phyloP scores from a whole-genome alignment of 31 red algal genomes.

The Bonnemaisonia californica region DNA sequence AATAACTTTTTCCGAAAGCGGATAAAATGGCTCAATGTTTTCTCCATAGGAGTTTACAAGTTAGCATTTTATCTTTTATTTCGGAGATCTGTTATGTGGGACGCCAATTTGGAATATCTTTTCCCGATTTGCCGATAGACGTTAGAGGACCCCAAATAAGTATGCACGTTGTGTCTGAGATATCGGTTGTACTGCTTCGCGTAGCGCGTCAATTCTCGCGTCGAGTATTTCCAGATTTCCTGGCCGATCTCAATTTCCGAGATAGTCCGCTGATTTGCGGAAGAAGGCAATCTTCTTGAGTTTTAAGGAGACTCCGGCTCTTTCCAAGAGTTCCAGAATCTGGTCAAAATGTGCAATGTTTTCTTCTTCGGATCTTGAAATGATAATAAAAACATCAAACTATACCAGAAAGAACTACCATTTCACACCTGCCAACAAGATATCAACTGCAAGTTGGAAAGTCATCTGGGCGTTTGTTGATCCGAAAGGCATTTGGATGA shows the following conservation, averaged over 20 bases:
- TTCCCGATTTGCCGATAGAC: slow-evolving; percentile 17
- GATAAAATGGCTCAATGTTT: not conserved
- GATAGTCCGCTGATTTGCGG: slow-evolving; percentile 1
- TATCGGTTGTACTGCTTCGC: not conserved
- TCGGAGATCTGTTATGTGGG: not conserved
- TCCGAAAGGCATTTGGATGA: slow-evolving; percentile 1
- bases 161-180: slow-evolving; percentile 13
- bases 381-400: slow-evolving; percentile 44
- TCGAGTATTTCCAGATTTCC: not conserved
- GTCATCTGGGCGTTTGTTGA: slow-evolving; percentile 21
- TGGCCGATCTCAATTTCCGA: not conserved
- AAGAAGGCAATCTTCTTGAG: slow-evolving; percentile 24
- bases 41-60: not conserved
- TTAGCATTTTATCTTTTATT: slow-evolving; percentile 10
- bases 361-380: slow-evolving; percentile 2
- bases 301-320: slow-evolving; percentile 8
- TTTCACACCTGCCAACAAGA: not conserved
- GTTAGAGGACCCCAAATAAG: slow-evolving; percentile 18
- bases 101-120: not conserved
- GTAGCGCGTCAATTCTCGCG: slow-evolving; percentile 15
- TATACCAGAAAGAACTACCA: slow-evolving; percentile 26
- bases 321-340: not conserved
- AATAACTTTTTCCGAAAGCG: too few relatives aligned
- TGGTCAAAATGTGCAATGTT: slow-evolving; percentile 25
- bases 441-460: slow-evolving; percentile 6